Base-by-base conservation (phyloP, 2,329 filamentous ascomycete genomes). In the Drechslerella dactyloides region DNA sequence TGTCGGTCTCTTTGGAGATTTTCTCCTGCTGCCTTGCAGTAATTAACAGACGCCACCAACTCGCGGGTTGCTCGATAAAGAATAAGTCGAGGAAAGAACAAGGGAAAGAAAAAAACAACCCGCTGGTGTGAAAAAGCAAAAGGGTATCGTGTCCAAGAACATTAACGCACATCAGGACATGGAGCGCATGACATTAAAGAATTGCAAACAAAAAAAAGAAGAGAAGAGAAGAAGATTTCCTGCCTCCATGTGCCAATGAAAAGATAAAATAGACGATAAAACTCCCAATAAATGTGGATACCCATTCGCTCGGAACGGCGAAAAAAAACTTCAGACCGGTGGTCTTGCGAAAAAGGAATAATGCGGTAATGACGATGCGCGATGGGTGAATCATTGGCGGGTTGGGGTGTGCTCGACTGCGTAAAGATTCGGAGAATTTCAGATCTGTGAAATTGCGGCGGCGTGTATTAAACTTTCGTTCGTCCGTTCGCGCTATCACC, bases 91-190 rank as follows among this genome's bases (percentile, higher is more conserved):
- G 48, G 13, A 51, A 27, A 40, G 15, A 52, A 19, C 44, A 23
- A 5, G 3, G 30, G 19, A 55, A 30, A 11, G 17, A 13, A 33
- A 37, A 55, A 48, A 59, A 35, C 13, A 40, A 53, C 23, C 19
- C 46, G 46, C 46, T 51, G 24, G 27, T 44, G n/a, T 48, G 44
- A 48, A 48, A 35, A 46, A 54, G 59, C 30, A 44, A 74, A 68
- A 66, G 68, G 64, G 61, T 73, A 62, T 70, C 59, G 57, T 63
- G 59, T 73, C 52, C 44, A 69, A 57, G 57, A 60, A 17, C 54
- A 23, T 50, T 33, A 62, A 61, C 27, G 51, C 51, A 54, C 33
- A 19, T 21, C 35, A 57, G 55, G 55, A 60, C 54, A 57, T 37
- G 21, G 35, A 66, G 53, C 17, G 55, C 56, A 24, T 51, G 37